Base-by-base conservation (phyloP, 2,329 filamentous ascomycete genomes). In the Zalaria sp. region DNA sequence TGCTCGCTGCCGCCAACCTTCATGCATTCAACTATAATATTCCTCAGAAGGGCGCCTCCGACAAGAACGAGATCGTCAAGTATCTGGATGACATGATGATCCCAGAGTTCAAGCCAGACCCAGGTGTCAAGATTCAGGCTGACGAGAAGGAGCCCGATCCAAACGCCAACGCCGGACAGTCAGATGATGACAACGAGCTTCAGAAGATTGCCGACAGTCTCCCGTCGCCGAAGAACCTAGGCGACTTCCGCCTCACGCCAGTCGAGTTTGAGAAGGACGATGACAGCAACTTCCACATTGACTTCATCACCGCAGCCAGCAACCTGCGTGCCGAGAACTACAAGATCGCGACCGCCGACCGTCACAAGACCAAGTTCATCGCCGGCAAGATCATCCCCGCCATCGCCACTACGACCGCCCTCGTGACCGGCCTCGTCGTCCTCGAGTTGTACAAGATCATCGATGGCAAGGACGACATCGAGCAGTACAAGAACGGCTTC, bases 211-310 rank as follows among this genome's bases (percentile, higher is more conserved):
- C 79, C 10, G 68, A 75, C 10, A 74, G 76, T 47, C 71, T 98
- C 28, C 91, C 91, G 1, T 68, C 80, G 4, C 79, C 89, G 10
- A 88, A 82, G 58, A 77, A 79, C 34, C 68, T 98, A 39, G 81
- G 84, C 26, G 87, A 86, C 29, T 93, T 93, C 73, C 88, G 88
- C 64, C 69, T 98, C 40, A 77, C 79, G 43, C 84, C 89, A 3
- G 91, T 96, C 4, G 91, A 96, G 54, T 98, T 98, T 55, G 87
- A 98, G 66, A 98, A 98, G 72, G 91, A 98, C 50, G 91, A 98
- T 55, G 93, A 98, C 62, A 85, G 82, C 39, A 98, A 98, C 63
- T 78, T 91, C 63, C 91, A 98, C 69, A 98, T 98, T 55, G 91
- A 96, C 64, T 98, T 98, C 69, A 96, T 98, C 65, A 93, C 91